Conservation (phyloP, 345 rosid genomes). For the Citrus cavaleriei region DNA sequence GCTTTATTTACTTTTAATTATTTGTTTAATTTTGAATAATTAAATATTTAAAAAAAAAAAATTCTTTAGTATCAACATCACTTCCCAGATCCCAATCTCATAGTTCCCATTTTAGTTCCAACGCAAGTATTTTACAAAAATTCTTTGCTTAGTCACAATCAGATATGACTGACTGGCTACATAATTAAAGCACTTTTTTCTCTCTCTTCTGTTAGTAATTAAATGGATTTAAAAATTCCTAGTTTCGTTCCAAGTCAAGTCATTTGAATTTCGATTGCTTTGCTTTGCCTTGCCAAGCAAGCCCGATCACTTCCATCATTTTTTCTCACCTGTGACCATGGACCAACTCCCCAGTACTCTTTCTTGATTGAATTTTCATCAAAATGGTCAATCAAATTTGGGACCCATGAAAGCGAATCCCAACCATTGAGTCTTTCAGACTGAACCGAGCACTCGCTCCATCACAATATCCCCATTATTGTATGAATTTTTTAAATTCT, state of each 20-base stretch:
- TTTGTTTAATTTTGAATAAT: not conserved
- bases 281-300: not conserved
- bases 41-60: not conserved
- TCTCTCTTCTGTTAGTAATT: not conserved
- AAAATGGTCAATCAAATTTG: not conserved
- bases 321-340: not conserved
- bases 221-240: not conserved
- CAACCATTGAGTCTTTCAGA: not conserved
- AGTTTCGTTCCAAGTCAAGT: not conserved
- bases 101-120: slow-evolving; percentile 13
- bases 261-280: not conserved
- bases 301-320: not conserved
- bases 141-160: slow-evolving; percentile 11
- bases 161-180: not conserved
- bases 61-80: slow-evolving; percentile 3
- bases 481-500: too few relatives aligned
- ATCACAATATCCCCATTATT: too few relatives aligned
- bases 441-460: not conserved
- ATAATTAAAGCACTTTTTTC: not conserved
- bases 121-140: slow-evolving; percentile 22
- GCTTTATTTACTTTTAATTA: not conserved
- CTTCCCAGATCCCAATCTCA: slow-evolving; percentile 19
- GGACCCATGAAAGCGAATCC: not conserved
- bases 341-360: not conserved
- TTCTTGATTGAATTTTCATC: not conserved